Percentiles rank a stretch among this genome's conserved stretches.
Evolutionary conservation across 169 alveolate species (phyloP).

Genomic region (Plasmodium coatneyi): DNA sequence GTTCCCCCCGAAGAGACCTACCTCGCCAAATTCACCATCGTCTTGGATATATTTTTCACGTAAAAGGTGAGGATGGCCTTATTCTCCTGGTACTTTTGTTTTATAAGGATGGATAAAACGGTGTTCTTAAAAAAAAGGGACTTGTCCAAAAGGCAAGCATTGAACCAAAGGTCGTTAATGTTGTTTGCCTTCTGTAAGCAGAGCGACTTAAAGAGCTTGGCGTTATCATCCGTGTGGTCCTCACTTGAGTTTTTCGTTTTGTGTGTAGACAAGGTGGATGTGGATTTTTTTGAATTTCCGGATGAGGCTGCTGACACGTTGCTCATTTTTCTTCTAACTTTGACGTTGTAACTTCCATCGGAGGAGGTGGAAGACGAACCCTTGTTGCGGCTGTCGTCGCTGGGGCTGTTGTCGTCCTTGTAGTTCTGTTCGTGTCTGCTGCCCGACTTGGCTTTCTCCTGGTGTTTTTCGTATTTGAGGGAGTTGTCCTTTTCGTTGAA

Average conservation of each 20-base stretch:
- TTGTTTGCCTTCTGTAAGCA: conserved; percentile 63
- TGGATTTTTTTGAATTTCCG: conserved; percentile 10
- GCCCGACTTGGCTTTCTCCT: neutral
- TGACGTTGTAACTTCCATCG: neutral
- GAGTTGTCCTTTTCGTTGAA: conserved; percentile 34
- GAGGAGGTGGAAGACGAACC: conserved; percentile 10
- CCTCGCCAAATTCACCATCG: conserved; percentile 18
- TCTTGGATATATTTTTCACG: conserved; percentile 52
- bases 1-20: neutral
- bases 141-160: conserved; percentile 50
- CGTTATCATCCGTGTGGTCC: conserved; percentile 24
- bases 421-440: neutral
- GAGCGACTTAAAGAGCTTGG: conserved; percentile 32
- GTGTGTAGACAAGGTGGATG: conserved; percentile 13
- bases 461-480: neutral
- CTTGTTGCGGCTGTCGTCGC: conserved; percentile 17
- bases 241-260: conserved; percentile 27
- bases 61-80: conserved; percentile 31
- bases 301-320: conserved; percentile 10
- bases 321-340: neutral
- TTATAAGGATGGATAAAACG: conserved; percentile 22
- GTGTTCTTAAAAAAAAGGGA: conserved; percentile 29
- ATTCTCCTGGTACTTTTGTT: conserved; percentile 61
- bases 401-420: neutral
- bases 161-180: conserved; percentile 66